These are phyloP conservation scores for Phytophthora aleatoria DNA, from an alignment of 352 stramenopile genomes.

Conservation along the genomic window DNA sequence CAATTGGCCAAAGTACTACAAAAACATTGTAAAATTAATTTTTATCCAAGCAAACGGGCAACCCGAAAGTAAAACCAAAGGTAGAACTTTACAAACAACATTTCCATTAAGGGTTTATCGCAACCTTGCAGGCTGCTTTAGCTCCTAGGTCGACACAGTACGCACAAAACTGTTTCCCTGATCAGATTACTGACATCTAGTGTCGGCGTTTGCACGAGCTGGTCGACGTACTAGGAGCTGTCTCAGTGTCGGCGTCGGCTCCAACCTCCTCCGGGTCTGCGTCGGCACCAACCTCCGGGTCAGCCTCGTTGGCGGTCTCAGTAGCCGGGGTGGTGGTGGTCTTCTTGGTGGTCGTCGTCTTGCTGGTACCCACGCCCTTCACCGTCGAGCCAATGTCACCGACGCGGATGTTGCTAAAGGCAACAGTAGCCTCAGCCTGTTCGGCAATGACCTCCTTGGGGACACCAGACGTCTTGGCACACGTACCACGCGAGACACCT, in stretches of 20 bases:
- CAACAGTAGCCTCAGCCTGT: slow-evolving; percentile 48
- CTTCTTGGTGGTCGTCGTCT: slow-evolving; percentile 16
- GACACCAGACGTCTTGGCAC: slow-evolving; percentile 40
- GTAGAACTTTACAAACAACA: slow-evolving; percentile 13
- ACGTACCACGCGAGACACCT: slow-evolving; percentile 56
- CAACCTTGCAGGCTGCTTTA: slow-evolving; percentile 15
- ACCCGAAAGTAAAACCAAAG: too few relatives aligned
- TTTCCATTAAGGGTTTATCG: slow-evolving; percentile 23
- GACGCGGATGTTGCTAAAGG: slow-evolving; percentile 47
- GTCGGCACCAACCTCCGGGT: slow-evolving; percentile 7
- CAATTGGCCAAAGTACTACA: too few relatives aligned
- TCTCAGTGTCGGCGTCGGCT: not conserved
- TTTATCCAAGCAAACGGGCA: too few relatives aligned
- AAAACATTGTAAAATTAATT: too few relatives aligned
- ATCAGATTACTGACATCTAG: slow-evolving; percentile 20
- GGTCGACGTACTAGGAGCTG: slow-evolving; percentile 3
- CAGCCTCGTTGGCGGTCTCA: slow-evolving; percentile 19
- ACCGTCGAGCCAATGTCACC: slow-evolving; percentile 61
- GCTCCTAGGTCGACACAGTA: slow-evolving; percentile 15
- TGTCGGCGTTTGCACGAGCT: slow-evolving; percentile 28
- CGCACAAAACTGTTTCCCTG: slow-evolving; percentile 19
- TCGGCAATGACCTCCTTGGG: slow-evolving; percentile 48
- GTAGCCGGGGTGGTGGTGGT: slow-evolving; percentile 5
- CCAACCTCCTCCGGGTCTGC: slow-evolving; percentile 4
- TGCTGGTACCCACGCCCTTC: slow-evolving; percentile 18